phyloP scores from a whole-genome alignment of 164 flowering plant genomes.

The Litsea cubeba region DNA sequence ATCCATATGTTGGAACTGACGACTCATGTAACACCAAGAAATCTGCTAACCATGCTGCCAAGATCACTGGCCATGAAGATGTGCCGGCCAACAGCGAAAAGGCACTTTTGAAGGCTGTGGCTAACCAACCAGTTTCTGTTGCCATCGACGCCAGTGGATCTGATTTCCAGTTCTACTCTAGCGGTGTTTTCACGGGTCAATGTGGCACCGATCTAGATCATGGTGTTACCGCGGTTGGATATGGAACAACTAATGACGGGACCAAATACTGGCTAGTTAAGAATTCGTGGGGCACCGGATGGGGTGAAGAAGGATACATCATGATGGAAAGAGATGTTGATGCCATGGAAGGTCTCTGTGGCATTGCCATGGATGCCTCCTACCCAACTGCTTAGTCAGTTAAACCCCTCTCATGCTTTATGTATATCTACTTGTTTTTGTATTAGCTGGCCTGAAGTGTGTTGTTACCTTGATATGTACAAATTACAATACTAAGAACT shows the following conservation, averaged over 20 bases:
- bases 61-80: slow-evolving; percentile 19
- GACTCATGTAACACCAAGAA: slow-evolving; percentile 15
- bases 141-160: slow-evolving; percentile 25
- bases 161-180: slow-evolving; percentile 22
- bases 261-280: slow-evolving; percentile 32
- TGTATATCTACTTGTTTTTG: no score
- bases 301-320: slow-evolving; percentile 31
- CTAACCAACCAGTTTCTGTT: slow-evolving; percentile 28
- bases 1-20: slow-evolving; percentile 15
- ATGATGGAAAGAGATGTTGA: slow-evolving; percentile 23
- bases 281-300: slow-evolving; percentile 26
- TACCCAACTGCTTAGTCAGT: slow-evolving; percentile 15
- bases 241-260: slow-evolving; percentile 17
- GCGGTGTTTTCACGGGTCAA: slow-evolving; percentile 20
- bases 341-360: slow-evolving; percentile 21
- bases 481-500: no score
- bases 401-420: no score
- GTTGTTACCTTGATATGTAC: no score
- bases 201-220: slow-evolving; percentile 26
- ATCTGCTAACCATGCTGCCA: slow-evolving; percentile 8
- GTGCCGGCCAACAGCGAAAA: slow-evolving; percentile 22
- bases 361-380: slow-evolving; percentile 24
- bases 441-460: no score
- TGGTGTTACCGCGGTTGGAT: slow-evolving; percentile 26
- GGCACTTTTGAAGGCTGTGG: slow-evolving; percentile 19